Evolutionary conservation across 1,284 basidiomycete genomes (phyloP), one percentile per base, ranked within the genome.

Genomic region (Xanthoconium separans): DNA sequence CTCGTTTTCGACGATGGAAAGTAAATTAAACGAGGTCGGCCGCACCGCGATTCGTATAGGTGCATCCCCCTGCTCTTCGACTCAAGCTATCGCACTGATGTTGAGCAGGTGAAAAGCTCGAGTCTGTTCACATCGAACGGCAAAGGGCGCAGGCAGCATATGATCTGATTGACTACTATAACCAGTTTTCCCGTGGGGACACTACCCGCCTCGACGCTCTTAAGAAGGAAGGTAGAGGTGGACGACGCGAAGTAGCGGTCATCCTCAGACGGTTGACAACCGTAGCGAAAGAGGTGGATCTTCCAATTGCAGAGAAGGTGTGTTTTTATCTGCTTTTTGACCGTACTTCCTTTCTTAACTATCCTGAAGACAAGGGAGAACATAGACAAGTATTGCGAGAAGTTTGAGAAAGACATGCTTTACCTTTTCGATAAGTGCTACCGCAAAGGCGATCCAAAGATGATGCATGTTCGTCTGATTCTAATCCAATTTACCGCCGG

Each of bases 341-440:
- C 39, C 6, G 15, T 13, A 29, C 43, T 43, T 43, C 11, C 15
- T 39, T 37, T 37, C 27, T 48, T 47, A 68, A 86, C 15, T 30
- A n/a, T 20, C 29, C 15, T 6, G 6, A 59, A 68, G 92, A 94
- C 87, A 31, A 82, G 86, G 56, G 94, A 97, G 68, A 85, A 82
- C 53, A 93, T 97, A 60, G 95, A 97, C 61, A 91, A 89, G 65
- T 99, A 98, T 66, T 97, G 95, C 74, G 97, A 99, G 74, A 91
- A 91, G 66, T 99, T 99, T 63, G 97, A 99, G 74, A 98, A 97
- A 73, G 96, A 99, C 68, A 96, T 98, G 85, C 83, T 99, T 52
- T 87, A 91, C 66, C 78, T 98, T 44, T 99, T 99, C 66, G 97
- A 99, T 71, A 78, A 89, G 60, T 94, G 91, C 66, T 98, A 98